These are phyloP conservation scores for Dothiorella sarmentorum DNA, from an alignment of 2,329 filamentous ascomycete genomes.

Conservation along the genomic window DNA sequence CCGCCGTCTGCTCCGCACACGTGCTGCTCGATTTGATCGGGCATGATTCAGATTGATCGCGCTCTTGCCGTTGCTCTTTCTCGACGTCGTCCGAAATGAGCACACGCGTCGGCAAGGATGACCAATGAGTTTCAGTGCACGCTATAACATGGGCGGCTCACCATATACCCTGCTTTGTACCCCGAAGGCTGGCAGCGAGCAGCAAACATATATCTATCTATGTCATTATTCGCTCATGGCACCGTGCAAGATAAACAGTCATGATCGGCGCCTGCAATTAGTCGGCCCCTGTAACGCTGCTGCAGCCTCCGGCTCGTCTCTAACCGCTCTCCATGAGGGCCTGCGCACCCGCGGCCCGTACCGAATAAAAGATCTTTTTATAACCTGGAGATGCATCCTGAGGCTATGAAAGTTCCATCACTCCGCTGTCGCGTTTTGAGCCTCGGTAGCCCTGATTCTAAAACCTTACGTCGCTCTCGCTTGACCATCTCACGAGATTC, in stretches of 20 bases:
- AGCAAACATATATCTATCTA: slow-evolving; percentile 1
- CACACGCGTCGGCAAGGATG: slow-evolving; percentile 10
- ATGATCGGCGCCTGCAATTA: background rate
- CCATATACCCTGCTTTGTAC: background rate
- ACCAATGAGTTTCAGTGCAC: slow-evolving; percentile 1
- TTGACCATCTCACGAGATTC: slow-evolving; percentile 8
- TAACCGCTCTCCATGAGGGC: background rate
- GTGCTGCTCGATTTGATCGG: background rate
- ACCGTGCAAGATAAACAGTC: background rate
- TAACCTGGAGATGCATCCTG: background rate
- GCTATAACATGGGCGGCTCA: slow-evolving; percentile 6
- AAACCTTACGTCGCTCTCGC: slow-evolving; percentile 1
- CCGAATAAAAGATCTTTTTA: background rate
- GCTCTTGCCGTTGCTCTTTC: background rate
- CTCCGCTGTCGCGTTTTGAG: slow-evolving; percentile 3
- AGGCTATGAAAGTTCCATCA: slow-evolving; percentile 1
- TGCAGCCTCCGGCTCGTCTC: background rate
- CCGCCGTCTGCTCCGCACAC: background rate
- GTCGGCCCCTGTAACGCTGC: slow-evolving; percentile 1
- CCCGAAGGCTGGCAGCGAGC: background rate
- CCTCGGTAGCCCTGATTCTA: background rate
- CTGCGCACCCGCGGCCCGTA: background rate
- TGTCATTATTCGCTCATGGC: too few relatives aligned
- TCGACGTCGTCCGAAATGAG: slow-evolving; percentile 5
- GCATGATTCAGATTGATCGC: background rate